Percentiles rank a stretch among this genome's conserved stretches.
Conservation (phyloP, 1,284 basidiomycete species). For the Fomitopsis pinicola region DNA sequence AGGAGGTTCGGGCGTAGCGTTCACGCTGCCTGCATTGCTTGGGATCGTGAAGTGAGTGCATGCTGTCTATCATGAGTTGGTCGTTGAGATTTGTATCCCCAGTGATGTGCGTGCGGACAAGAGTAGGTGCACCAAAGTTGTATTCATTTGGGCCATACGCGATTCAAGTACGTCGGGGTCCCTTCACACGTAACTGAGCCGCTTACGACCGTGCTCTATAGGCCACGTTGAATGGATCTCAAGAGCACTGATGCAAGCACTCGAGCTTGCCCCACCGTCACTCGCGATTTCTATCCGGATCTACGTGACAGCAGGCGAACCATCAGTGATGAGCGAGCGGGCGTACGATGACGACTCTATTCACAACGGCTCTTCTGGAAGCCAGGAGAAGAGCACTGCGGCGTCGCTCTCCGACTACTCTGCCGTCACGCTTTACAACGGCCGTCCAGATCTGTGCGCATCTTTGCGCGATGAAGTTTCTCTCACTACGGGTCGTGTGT, state of each 20-base stretch:
- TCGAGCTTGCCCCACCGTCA: conserved; percentile 25
- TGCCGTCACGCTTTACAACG: conserved; percentile 23
- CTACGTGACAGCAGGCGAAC: conserved; percentile 29
- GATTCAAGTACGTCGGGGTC: conserved; percentile 29
- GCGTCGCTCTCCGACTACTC: conserved; percentile 18
- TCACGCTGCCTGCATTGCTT: conserved; percentile 43
- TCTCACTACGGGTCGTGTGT: conserved; percentile 25
- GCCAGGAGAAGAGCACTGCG: conserved; percentile 7
- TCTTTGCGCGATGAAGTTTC: conserved; percentile 25
- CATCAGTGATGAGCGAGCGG: neutral
- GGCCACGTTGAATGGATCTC: conserved; percentile 41
- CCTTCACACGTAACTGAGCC: neutral
- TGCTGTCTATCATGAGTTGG: neutral
- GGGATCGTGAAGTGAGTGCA: conserved; percentile 35
- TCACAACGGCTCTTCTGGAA: conserved; percentile 9
- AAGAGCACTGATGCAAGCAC: conserved; percentile 28
- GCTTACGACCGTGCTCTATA: conserved; percentile 10
- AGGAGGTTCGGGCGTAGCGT: conserved; percentile 51
- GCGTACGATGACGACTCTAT: conserved; percentile 17
- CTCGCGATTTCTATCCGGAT: conserved; percentile 33
- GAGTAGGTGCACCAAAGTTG: conserved; percentile 29
- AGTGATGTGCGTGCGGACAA: conserved; percentile 24
- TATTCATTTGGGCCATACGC: conserved; percentile 44
- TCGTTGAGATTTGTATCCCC: neutral
- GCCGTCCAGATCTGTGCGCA: conserved; percentile 27